These are phyloP conservation scores for Leccinum ochraceum DNA, from an alignment of 768 basidiomycete genomes.

Conservation along the genomic window DNA sequence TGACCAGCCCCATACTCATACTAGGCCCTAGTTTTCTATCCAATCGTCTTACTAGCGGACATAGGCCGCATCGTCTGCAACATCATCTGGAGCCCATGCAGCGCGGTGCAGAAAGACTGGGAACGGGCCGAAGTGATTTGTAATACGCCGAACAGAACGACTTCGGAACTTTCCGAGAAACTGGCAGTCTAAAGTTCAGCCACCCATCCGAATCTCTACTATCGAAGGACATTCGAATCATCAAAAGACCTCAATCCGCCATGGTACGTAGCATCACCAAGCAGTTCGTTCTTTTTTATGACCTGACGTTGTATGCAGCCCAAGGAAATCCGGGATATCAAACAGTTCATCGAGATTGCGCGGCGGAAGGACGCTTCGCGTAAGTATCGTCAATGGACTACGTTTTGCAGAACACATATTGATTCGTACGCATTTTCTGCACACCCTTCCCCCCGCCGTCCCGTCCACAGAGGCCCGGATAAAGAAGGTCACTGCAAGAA, in stretches of 20 bases:
- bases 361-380: slow-evolving; percentile 96
- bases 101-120: too few species aligned
- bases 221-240: slow-evolving; percentile 4
- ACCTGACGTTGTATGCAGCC: slow-evolving; percentile 53
- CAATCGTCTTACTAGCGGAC: too few species aligned
- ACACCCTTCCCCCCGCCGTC: not conserved
- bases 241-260: slow-evolving; percentile 17
- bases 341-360: slow-evolving; percentile 96
- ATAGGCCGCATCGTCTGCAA: too few species aligned
- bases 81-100: too few species aligned
- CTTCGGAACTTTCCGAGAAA: slow-evolving; percentile 29
- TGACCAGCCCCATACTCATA: too few species aligned
- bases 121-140: too few species aligned
- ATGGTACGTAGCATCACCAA: slow-evolving; percentile 27
- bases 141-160: too few species aligned
- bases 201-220: slow-evolving; percentile 12
- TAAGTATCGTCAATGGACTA: slow-evolving; percentile 47
- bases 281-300: not conserved
- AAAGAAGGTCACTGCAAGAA: slow-evolving; percentile 84
- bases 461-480: slow-evolving; percentile 84
- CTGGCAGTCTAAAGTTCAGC: slow-evolving; percentile 37
- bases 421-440: not conserved
- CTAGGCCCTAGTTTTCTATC: too few species aligned
- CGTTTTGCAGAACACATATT: not conserved
- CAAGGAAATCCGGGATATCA: slow-evolving; percentile 98